Evolutionary conservation across 2,329 filamentous ascomycete genomes (phyloP), one percentile per base, ranked within the genome.

Genomic region (Magnaporthiopsis poae): DNA sequence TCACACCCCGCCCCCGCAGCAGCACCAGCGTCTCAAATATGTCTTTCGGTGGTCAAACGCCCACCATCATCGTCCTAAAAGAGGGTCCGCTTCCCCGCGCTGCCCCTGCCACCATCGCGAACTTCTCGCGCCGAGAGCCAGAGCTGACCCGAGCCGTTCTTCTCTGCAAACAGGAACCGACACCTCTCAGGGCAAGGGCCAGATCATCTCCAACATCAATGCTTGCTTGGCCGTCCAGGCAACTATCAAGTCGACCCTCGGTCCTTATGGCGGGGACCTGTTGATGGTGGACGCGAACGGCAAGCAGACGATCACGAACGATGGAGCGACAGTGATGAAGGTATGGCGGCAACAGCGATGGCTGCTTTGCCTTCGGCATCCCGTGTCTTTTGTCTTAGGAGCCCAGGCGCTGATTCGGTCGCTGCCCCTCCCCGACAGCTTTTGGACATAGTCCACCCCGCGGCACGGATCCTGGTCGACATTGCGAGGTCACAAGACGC

Each of bases 321-420:
- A 99, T 81, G 95, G 95, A 75, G 95, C 95, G 63, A 99, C 95
- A 64, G 95, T 98, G 69, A 99, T 99, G 95, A 98, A 97, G 88
- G 91, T 92, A 77, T 72, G 79, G 11, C 25, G 25, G 15, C 12
- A 29, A 56, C 5, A 5, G 9, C 52, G 39, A n/a, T 35, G 9
- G 52, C 9, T 2, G 18, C 33, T 4, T 69, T n/a, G 65, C 46
- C 52, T 11, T 5, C 12, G 15, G 15, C 11, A 27, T 18, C 25
- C 5, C 27, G 5, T 21, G 2, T 33, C 52, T 25, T 39, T 21
- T 18, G 18, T 36, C 13, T 31, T 4, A 8, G 18, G n/a, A 25
- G 31, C 12, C 2, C 56, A 13, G 61, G 52, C 65, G 4, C 63
- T 64, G 33, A 64, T 18, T 2, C 39, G 25, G 27, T 25, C 60